Evolutionary conservation across 2,329 filamentous ascomycete genomes (phyloP).

Genomic region (Rhytidhysteron rufulum): DNA sequence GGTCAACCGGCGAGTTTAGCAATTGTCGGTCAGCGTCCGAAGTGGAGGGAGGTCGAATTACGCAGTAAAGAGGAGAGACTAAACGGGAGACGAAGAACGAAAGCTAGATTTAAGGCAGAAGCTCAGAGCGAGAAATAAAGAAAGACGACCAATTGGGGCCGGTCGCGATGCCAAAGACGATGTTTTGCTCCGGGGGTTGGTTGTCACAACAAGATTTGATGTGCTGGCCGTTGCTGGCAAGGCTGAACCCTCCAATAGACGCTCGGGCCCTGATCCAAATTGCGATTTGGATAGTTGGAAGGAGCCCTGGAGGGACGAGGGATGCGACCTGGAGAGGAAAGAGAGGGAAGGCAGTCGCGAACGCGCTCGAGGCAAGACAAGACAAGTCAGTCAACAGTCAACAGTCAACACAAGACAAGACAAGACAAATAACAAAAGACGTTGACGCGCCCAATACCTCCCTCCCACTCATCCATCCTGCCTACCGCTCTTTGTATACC

Average conservation of each 20-base stretch:
- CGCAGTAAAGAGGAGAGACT: neutral
- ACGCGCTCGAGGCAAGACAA: too few relatives aligned
- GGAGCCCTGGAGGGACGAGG: too few relatives aligned
- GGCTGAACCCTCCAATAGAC: neutral
- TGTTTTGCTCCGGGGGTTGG: slow-evolving; percentile 12
- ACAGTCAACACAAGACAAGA: too few relatives aligned
- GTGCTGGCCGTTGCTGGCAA: slow-evolving; percentile 9
- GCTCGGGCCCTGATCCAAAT: too few relatives aligned
- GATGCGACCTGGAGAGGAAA: too few relatives aligned
- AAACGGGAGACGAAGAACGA: slow-evolving; percentile 8
- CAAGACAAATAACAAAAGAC: too few relatives aligned
- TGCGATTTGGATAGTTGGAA: slow-evolving; percentile 11
- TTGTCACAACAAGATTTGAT: slow-evolving; percentile 4
- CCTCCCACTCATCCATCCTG: too few relatives aligned
- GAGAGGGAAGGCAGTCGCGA: too few relatives aligned
- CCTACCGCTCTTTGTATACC: too few relatives aligned
- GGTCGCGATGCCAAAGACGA: slow-evolving; percentile 7
- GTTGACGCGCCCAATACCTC: too few relatives aligned
- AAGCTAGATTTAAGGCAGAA: slow-evolving; percentile 4
- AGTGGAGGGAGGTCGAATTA: neutral
- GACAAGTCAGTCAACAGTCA: too few relatives aligned
- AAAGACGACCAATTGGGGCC: slow-evolving; percentile 8
- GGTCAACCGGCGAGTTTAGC: neutral
- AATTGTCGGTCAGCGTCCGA: neutral
- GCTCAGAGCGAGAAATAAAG: slow-evolving; percentile 4